Percentiles rank a stretch among this genome's conserved stretches.
These are phyloP conservation scores for Spergularia marina DNA, from an alignment of 148 eudicot genomes.

Conservation along the genomic window DNA sequence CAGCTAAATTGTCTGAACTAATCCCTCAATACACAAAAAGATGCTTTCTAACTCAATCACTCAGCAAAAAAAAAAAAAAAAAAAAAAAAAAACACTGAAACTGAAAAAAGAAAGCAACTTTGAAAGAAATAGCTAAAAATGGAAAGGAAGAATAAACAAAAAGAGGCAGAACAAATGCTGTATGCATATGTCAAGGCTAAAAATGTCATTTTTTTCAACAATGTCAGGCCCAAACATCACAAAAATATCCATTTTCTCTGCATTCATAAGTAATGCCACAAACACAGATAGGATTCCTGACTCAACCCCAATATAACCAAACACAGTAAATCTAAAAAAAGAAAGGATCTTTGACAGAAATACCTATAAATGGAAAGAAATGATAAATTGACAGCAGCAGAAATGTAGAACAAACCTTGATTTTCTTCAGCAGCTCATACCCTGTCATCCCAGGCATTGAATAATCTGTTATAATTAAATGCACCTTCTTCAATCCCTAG, in stretches of 20 bases:
- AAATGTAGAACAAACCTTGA: constrained; percentile 49
- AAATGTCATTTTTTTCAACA: neutral
- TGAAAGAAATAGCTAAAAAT: no score
- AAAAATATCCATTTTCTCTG: neutral
- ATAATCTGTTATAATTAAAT: constrained; percentile 72
- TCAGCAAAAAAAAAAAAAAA: no score
- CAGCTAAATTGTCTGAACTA: no score
- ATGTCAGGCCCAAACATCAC: no score
- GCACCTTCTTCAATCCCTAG: constrained; percentile 34
- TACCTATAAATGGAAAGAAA: neutral
- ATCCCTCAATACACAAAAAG: no score
- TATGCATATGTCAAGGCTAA: constrained; percentile 1
- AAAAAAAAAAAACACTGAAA: no score
- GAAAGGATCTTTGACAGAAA: neutral
- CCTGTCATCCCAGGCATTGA: constrained; percentile 95
- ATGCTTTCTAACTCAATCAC: no score
- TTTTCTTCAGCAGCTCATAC: constrained; percentile 60
- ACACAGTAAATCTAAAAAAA: neutral
- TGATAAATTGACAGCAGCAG: neutral
- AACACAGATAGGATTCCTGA: neutral
- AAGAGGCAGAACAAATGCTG: no score
- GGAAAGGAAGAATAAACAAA: no score
- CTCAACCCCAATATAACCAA: neutral
- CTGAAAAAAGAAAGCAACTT: no score
- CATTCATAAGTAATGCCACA: neutral